Evolutionary conservation across 306 rosid species (phyloP), one percentile per base, ranked within the genome.

Genomic region (Benincasa hispida): DNA sequence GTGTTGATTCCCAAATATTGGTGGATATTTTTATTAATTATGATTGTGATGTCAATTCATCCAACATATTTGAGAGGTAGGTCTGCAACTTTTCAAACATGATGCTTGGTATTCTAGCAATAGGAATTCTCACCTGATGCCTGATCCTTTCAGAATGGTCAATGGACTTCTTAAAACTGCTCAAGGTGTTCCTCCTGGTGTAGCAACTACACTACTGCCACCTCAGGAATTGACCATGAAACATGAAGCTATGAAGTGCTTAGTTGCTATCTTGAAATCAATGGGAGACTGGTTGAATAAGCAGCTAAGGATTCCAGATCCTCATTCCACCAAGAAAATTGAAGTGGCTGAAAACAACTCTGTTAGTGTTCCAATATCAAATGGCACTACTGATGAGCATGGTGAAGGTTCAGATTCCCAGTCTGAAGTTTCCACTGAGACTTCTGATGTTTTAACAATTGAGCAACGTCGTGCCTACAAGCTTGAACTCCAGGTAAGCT

Each of bases 111-210:
- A 25, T 72, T 58, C 18, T 17, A 74, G 55, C 70, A 45, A 74
- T 76, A 35, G 75, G 67, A 25, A 78, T 80, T 42, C 83, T 75
- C 51, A 81, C 53, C 60, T 34, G 60, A 41, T 66, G 74, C 62
- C 57, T 37, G 39, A 61, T 73, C 77, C 74, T 89, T 53, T 81
- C 87, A 95, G 99, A 92, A 90, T 95, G 96, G 99, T 95, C 79
- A 95, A 90, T 86, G 98, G 99, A 79, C 99, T 95, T 83, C 98
- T 95, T 82, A 95, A 95, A 83, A 95, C 99, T 81, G 97, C 99
- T 19, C 99, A 95, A 91, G 99, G 99, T 79, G 89, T 83, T n/a
- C 97, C 99, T 54, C 93, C 98, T 79, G 99, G 97, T 87, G 93
- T 85, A 68, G 86, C 82, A 28, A 92, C 97, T 78, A 84, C 98